Evolutionary conservation across 352 stramenopile species (phyloP), one percentile per base, ranked within the genome.

Genomic region (Globisporangium ultimum): DNA sequence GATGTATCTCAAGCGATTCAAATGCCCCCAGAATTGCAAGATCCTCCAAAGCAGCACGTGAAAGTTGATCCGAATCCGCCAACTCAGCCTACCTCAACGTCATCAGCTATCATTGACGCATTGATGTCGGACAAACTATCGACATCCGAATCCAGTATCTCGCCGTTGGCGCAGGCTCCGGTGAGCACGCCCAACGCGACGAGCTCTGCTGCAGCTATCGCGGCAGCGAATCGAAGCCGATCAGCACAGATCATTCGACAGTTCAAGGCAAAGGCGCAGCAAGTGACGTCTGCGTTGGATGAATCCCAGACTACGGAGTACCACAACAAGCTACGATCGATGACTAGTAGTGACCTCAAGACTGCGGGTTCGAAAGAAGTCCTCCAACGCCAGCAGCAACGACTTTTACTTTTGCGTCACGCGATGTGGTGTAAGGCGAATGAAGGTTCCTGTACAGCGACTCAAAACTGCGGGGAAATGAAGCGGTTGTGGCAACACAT

Each of bases 401-500:
- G 97, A 28, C 74, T 99, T 28, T 63, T 99, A 21, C 74, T 99
- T 18, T 66, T 99, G 18, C 91, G 97, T 2, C 97, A 99, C 71
- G 97, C 97, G 6, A 98, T 97, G 66, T 99, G 98, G 84, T 99
- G 97, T 61, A 97, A 97, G 65, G 88, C 98, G 32, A 80, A 94
- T 38, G 91, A 98, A 63, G 87, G 88, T 14, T 82, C 73, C 21
- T 99, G 97, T 63, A 84, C 87, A 21, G 97, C 98, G 1, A 99
- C 97, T 7, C 89, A 91, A 32, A 97, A 97, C 63, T 99, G 97
- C 78, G 90, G 88, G 17, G 93, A 97, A 53, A 99, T 99, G 97
- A 99, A 99, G 72, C 77, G 91, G 13, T 76, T 99, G 7, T 99
- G 97, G 97, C 96, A 98, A 58, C 97, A 99, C 69, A 99, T 99